A percentile compares a stretch with the other conserved stretches of the same genome.
Conservation (phyloP, 2,329 filamentous ascomycete species). For the Venturia pyrina region DNA sequence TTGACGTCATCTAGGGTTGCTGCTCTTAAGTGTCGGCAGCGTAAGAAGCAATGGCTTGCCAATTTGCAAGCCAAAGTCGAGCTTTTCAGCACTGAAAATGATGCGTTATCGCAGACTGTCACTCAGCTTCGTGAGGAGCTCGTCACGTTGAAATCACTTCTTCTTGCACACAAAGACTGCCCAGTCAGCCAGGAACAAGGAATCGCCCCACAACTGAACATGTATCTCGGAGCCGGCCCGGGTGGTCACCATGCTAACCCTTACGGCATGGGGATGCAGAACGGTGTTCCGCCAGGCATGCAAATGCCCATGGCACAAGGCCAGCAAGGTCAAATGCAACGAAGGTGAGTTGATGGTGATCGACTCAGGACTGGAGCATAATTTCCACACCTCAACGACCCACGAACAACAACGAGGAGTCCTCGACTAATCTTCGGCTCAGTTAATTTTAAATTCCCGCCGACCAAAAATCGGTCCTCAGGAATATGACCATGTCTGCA, state of each 20-base stretch:
- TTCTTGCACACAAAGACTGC: conserved; percentile 93
- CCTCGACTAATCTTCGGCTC: background rate
- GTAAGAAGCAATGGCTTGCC: conserved; percentile 97
- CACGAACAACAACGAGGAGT: background rate
- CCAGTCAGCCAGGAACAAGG: conserved; percentile 84
- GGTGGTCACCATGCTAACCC: conserved; percentile 19
- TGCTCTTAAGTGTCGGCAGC: conserved; percentile 89
- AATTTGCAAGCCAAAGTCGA: conserved; percentile 94
- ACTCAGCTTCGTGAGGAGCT: conserved; percentile 82
- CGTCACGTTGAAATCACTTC: conserved; percentile 83
- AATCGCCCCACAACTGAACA: conserved; percentile 15
- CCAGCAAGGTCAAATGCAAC: conserved; percentile 3
- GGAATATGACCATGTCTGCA: background rate
- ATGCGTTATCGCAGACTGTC: conserved; percentile 74
- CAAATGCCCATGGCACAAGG: conserved; percentile 21
- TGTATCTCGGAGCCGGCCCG: conserved; percentile 13
- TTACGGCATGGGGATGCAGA: conserved; percentile 24
- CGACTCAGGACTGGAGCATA: background rate
- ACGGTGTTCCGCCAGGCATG: conserved; percentile 28
- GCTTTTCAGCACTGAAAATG: conserved; percentile 84
- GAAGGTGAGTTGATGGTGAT: background rate
- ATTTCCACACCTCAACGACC: background rate
- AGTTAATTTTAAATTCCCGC: background rate
- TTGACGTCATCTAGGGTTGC: conserved; percentile 58
- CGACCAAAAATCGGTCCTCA: background rate